Conservation (phyloP, 2,329 filamentous ascomycete genomes). For the Trichothecium sympodiale region DNA sequence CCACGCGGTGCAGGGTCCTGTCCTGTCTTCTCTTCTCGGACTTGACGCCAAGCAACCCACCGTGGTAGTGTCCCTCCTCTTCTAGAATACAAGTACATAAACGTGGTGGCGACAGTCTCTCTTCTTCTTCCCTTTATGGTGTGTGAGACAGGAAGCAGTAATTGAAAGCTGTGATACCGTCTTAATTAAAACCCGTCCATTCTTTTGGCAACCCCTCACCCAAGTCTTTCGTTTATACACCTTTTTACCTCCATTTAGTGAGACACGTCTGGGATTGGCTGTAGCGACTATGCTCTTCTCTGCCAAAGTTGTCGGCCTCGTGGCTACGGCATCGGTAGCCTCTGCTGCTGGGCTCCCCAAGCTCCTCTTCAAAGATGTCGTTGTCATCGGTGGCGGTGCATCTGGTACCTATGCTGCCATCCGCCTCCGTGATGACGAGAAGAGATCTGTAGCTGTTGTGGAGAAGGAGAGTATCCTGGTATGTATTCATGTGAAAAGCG, state of each 20-base stretch:
- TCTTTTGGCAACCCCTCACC: neutral
- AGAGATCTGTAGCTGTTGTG: constrained; percentile 21
- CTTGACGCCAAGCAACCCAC: no score
- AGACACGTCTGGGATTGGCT: neutral
- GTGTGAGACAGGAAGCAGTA: no score
- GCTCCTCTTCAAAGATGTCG: constrained; percentile 17
- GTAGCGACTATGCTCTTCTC: constrained; percentile 4
- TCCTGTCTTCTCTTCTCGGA: no score
- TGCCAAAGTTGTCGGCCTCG: neutral
- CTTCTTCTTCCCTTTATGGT: no score
- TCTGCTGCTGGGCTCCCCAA: constrained; percentile 1
- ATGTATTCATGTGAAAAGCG: constrained; percentile 3
- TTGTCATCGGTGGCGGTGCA: constrained; percentile 24
- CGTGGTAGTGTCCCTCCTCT: no score
- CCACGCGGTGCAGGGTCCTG: no score
- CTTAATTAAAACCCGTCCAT: neutral
- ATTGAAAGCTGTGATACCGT: no score
- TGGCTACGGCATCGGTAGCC: neutral
- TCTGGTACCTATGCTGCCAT: constrained; percentile 25
- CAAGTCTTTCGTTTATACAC: neutral
- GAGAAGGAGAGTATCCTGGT: constrained; percentile 21
- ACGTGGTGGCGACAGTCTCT: no score
- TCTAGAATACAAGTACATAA: no score
- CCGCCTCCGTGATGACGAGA: constrained; percentile 21
- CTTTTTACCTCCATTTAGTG: neutral